phyloP scores from a whole-genome alignment of 768 basidiomycete species.

The Suillus subluteus region DNA sequence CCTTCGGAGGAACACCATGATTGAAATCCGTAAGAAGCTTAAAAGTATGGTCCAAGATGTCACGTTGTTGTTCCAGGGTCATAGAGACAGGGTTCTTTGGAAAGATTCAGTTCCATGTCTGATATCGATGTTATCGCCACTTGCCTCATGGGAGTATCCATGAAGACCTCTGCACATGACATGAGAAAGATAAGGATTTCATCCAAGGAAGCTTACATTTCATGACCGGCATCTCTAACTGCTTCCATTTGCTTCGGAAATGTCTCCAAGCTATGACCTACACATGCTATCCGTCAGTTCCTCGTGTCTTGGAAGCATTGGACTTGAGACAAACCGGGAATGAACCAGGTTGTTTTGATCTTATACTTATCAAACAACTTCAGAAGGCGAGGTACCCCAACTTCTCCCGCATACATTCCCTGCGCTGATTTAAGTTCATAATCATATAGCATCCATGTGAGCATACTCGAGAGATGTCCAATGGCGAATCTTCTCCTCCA shows the following conservation, averaged over 20 bases:
- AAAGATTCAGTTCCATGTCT: background rate
- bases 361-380: conserved; percentile 70
- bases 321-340: conserved; percentile 49
- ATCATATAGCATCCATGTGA: background rate
- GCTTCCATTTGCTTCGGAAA: conserved; percentile 73
- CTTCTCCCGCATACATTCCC: conserved; percentile 76
- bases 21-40: conserved; percentile 68
- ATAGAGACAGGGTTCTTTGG: conserved; percentile 61
- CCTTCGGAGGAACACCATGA: conserved; percentile 58
- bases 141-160: conserved; percentile 72
- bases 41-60: conserved; percentile 69
- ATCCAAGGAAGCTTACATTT: conserved; percentile 47
- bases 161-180: conserved; percentile 55
- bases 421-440: conserved; percentile 13
- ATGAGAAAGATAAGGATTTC: conserved; percentile 1
- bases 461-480: conserved; percentile 65
- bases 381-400: conserved; percentile 64
- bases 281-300: conserved; percentile 1
- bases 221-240: conserved; percentile 74
- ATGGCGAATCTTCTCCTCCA: conserved; percentile 70
- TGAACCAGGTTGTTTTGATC: conserved; percentile 72
- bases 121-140: background rate
- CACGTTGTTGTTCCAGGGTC: conserved; percentile 68
- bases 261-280: conserved; percentile 74
- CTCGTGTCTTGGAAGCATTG: background rate